Base-by-base conservation (phyloP, 768 basidiomycete genomes). In the Neoboletus subvelutipes region DNA sequence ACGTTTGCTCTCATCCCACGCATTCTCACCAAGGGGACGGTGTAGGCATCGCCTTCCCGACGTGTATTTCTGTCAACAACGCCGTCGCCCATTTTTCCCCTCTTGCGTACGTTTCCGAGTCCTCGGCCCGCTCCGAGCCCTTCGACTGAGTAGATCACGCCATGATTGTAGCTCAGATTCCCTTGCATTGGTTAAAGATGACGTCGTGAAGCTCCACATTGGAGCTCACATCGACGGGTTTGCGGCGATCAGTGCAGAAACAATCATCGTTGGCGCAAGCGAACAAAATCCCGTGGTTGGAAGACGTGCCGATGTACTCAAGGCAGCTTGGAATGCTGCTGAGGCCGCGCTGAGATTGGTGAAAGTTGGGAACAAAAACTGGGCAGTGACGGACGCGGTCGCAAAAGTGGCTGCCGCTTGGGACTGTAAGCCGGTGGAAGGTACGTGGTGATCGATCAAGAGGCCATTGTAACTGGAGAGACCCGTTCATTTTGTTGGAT, bases 141-240 rank as follows among this genome's bases (percentile, higher is more conserved):
- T 34, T 54, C 29, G 50, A 63, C 55, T 59, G 74, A 71, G 68
- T 73, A 60, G 70, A 59, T 70, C 59, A 57, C 64, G 24, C 45
- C 39, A 28, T 52, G 29, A 52, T 55, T 20, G 13, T 61, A 91
- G 89, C 63, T 92, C 91, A 37, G 91, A 94, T 76, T 75, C 86
- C 17, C 81, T 83, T 60, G 83, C 89, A 50, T 81, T 95, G 62
- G 84, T 83, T 28, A 89, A 93, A 61, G 85, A 86, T 58, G 97
- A 99, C 71, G 86, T 99, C 56, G 96, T 98, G 63, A 98, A 98
- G 77, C 76, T 99, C 61, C 92, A 95, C 73, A 80, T 98, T 58
- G 97, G 97, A 45, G 94, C 95, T 20, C 97, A 99, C 69, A 94
- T 99, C 74, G 96, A 98, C 71, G 97, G 97, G 55, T 98, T 91